Conservation (phyloP, 805 yeast genomes). For the Yarrowia bubula region DNA sequence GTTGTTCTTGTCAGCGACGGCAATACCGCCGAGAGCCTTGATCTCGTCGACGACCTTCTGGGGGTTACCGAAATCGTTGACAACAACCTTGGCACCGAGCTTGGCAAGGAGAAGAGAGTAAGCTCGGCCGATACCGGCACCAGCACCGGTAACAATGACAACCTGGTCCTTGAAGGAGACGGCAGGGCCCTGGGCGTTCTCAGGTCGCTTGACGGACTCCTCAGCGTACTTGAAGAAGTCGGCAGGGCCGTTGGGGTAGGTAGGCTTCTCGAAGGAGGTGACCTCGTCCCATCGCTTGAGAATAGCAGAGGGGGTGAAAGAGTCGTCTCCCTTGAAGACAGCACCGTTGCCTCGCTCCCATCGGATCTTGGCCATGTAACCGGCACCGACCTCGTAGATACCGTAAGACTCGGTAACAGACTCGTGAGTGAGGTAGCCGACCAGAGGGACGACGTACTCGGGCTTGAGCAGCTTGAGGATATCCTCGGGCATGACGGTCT, state of each 20-base stretch:
- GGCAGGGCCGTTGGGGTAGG: slow-evolving; percentile 69
- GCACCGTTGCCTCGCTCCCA: slow-evolving; percentile 94
- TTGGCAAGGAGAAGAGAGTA: slow-evolving; percentile 83
- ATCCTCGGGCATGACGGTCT: slow-evolving; percentile 80
- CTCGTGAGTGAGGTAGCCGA: slow-evolving; percentile 73
- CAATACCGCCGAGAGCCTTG: slow-evolving; percentile 66
- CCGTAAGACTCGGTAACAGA: slow-evolving; percentile 63
- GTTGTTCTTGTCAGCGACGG: slow-evolving; percentile 80
- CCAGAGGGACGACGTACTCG: slow-evolving; percentile 89
- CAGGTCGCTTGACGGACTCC: slow-evolving; percentile 51
- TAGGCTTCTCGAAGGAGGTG: slow-evolving; percentile 54
- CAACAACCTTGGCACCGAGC: slow-evolving; percentile 93
- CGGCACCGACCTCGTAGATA: slow-evolving; percentile 91
- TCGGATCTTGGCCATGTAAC: slow-evolving; percentile 83
- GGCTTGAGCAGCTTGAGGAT: slow-evolving; percentile 77
- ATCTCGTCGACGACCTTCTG: slow-evolving; percentile 72
- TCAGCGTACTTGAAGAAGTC: slow-evolving; percentile 65
- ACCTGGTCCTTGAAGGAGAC: slow-evolving; percentile 77
- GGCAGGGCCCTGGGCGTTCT: slow-evolving; percentile 57
- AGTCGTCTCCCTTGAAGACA: slow-evolving; percentile 70
- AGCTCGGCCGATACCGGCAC: slow-evolving; percentile 88
- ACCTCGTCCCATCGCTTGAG: slow-evolving; percentile 64
- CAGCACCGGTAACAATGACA: slow-evolving; percentile 92
- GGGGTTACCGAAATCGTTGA: slow-evolving; percentile 83
- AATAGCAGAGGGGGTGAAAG: slow-evolving; percentile 83